Evolutionary conservation across 768 basidiomycete species (phyloP).

Genomic region (Pleurotus eryngii): DNA sequence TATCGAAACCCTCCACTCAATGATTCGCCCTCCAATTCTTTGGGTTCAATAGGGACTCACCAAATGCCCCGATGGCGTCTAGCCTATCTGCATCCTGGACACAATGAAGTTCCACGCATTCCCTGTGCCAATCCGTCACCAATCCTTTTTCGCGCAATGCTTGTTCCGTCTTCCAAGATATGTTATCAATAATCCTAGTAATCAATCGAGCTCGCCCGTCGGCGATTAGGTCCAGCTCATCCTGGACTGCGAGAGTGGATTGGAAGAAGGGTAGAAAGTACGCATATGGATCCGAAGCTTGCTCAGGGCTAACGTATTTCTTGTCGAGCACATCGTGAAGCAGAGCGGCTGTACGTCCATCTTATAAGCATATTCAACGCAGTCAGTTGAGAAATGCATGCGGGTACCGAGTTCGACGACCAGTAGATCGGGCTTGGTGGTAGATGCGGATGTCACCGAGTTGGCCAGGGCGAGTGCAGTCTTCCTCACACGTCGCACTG

Average conservation of each 20-base stretch:
- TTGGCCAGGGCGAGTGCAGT: constrained; percentile 71
- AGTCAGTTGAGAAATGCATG: background rate
- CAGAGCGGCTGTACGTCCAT: constrained; percentile 56
- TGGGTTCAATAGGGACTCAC: constrained; percentile 31
- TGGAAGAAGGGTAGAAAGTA: constrained; percentile 70
- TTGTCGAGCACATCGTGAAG: constrained; percentile 87
- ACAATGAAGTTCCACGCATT: constrained; percentile 74
- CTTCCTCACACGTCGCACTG: constrained; percentile 80
- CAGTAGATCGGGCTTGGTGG: constrained; percentile 60
- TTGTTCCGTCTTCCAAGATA: constrained; percentile 86
- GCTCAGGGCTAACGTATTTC: constrained; percentile 65
- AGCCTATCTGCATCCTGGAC: constrained; percentile 80
- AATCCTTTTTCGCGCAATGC: constrained; percentile 49
- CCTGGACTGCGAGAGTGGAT: constrained; percentile 35
- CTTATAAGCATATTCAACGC: background rate
- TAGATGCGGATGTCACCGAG: constrained; percentile 23
- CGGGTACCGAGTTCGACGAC: constrained; percentile 64
- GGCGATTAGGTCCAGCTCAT: constrained; percentile 48
- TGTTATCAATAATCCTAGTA: constrained; percentile 65
- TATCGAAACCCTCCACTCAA: constrained; percentile 13
- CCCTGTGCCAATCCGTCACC: constrained; percentile 66
- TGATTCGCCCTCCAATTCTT: background rate
- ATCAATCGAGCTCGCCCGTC: constrained; percentile 59
- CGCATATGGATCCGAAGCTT: constrained; percentile 54
- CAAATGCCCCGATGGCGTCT: constrained; percentile 81